Percentiles rank a stretch among this genome's conserved stretches.
phyloP scores from a whole-genome alignment of 441 rosid species.

The Gossypium schwendimanii region DNA sequence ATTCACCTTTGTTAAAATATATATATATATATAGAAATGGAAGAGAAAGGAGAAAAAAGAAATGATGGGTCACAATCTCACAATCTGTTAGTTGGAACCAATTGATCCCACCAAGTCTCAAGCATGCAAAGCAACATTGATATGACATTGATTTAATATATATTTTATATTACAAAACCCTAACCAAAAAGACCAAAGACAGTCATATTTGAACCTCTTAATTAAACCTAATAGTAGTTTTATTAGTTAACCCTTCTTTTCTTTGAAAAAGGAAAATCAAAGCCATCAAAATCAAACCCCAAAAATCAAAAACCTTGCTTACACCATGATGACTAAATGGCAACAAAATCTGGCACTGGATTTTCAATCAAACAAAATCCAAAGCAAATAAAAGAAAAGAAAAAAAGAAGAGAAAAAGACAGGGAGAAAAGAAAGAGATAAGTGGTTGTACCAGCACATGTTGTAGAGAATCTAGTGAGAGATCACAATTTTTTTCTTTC shows the following conservation, averaged over 20 bases:
- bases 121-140: constrained; percentile 10
- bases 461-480: constrained; percentile 29
- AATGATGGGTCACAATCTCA: not conserved
- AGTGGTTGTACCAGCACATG: constrained; percentile 23
- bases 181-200: no score
- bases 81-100: constrained; percentile 16
- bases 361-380: constrained; percentile 38
- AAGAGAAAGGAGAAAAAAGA: not conserved
- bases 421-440: not conserved
- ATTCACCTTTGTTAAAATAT: not conserved
- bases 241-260: no score
- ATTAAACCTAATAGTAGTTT: no score
- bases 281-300: no score
- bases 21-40: no score
- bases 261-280: no score
- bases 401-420: not conserved
- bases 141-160: no score
- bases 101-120: not conserved
- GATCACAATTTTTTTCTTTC: constrained; percentile 8
- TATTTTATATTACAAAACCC: no score
- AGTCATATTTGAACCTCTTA: no score
- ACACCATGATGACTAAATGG: no score
- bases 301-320: no score
- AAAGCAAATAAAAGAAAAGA: not conserved
- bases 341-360: constrained; percentile 14